Evolutionary conservation across 441 rosid species (phyloP), one percentile per base, ranked within the genome.

Genomic region (Heliophila coronopifolia): DNA sequence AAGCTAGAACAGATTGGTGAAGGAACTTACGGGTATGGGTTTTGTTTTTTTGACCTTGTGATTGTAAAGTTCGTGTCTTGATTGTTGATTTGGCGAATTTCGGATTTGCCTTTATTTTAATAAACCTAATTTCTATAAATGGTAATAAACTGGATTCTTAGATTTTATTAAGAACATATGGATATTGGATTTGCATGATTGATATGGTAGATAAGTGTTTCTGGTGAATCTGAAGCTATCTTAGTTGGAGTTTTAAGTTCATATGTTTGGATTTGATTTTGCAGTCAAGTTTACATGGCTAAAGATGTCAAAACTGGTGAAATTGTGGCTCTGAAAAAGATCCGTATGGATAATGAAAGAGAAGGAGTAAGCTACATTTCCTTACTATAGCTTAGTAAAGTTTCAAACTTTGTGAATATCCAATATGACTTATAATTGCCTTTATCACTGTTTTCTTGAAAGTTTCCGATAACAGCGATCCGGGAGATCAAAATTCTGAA

Each of bases 401-500:
- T 2, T 32, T 17, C n/a, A 15, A 30, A 20, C 5, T 14, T 47
- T 48, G 4, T 30, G 18, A 27, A 9, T n/a, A n/a, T 35, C 17
- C 5, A 26, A 1, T 13, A 8, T 27, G 48, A 36, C 34, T 48
- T 38, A 28, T 20, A 3, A 8, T 30, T 36, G 4, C 5, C 9
- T 1, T 43, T 43, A 31, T 41, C 14, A 14, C 3, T 49, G 33
- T 16, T 53, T 25, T 12, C 15, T 13, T 71, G 70, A n/a, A 72
- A 88, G 97, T 84, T 88, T 41, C 97, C 97, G 5, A 85, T 89
- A 47, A 85, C 97, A n/a, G 97, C 97, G 14, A 85, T 89, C 36
- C 81, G 97, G 39, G 97, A 89, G 69, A 89, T 89, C 34, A 89
- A 89, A 66, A 85, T 89, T 76, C 71, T 85, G 45, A 89, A 85